Evolutionary conservation across 352 stramenopile genomes (phyloP).

Genomic region (Thalassiosira livingstoniorum): DNA sequence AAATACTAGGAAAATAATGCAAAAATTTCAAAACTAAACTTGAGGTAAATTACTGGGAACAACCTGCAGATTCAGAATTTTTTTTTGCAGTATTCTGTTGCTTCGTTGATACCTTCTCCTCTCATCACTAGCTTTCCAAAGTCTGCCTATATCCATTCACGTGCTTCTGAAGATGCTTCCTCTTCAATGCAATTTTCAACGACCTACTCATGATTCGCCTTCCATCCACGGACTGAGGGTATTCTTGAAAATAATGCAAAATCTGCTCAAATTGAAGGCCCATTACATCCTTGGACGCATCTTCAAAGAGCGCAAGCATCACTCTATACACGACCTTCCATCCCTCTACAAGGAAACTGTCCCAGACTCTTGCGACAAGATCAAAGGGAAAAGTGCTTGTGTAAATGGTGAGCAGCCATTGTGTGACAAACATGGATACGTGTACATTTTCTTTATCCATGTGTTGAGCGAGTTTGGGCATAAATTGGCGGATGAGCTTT

Average conservation of each 20-base stretch:
- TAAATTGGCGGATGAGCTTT: constrained; percentile 69
- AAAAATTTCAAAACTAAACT: too few relatives aligned
- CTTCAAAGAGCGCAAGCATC: constrained; percentile 89
- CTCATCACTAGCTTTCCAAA: too few relatives aligned
- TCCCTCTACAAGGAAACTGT: constrained; percentile 95
- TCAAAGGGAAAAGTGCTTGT: constrained; percentile 96
- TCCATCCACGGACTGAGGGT: constrained; percentile 59
- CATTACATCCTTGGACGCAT: constrained; percentile 60
- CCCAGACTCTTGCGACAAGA: constrained; percentile 95
- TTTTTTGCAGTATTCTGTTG: not conserved
- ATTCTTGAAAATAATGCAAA: constrained; percentile 74
- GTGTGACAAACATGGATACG: constrained; percentile 92
- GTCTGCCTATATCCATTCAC: constrained; percentile 72
- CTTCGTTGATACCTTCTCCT: constrained; percentile 7
- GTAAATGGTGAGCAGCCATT: constrained; percentile 97
- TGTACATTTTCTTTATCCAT: constrained; percentile 80
- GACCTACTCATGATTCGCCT: constrained; percentile 64
- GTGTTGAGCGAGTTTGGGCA: constrained; percentile 68
- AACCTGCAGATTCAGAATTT: too few relatives aligned
- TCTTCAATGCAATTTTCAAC: constrained; percentile 74
- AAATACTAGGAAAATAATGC: too few relatives aligned
- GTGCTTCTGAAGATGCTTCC: constrained; percentile 72
- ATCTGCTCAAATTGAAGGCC: constrained; percentile 80
- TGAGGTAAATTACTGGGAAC: too few relatives aligned
- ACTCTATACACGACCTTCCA: constrained; percentile 96